Percentiles rank a stretch among this genome's conserved stretches.
These are phyloP conservation scores for Ogataea ganodermae DNA, from an alignment of 805 yeast species.

Conservation along the genomic window DNA sequence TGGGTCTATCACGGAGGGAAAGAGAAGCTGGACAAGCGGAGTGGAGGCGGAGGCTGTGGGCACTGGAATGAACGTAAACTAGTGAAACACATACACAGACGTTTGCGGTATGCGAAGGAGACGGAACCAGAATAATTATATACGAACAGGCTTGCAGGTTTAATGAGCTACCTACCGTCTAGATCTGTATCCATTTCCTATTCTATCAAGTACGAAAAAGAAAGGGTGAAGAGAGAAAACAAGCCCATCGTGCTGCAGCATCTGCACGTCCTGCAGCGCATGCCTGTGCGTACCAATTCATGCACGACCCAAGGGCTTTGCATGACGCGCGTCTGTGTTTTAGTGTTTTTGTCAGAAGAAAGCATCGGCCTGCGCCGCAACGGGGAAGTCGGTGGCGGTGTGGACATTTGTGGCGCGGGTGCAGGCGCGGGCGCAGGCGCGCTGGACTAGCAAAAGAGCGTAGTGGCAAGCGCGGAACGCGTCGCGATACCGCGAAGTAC, in stretches of 20 bases:
- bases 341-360: not conserved
- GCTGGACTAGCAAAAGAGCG: too few relatives aligned
- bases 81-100: not conserved
- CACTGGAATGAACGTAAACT: not conserved
- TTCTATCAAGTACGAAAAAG: conserved; percentile 8
- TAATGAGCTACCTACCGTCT: conserved; percentile 2
- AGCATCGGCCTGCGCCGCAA: not conserved
- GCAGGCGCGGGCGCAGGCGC: too few relatives aligned
- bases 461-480: too few relatives aligned
- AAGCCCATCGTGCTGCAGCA: conserved; percentile 3
- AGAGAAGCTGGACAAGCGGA: too few relatives aligned
- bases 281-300: not conserved
- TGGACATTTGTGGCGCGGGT: not conserved
- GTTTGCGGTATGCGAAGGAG: not conserved
- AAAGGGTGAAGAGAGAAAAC: conserved; percentile 2
- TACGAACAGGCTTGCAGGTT: conserved; percentile 4
- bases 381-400: not conserved
- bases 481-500: too few relatives aligned
- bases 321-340: not conserved
- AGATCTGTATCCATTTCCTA: conserved; percentile 6
- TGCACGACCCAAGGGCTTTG: not conserved
- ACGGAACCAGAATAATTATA: not conserved
- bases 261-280: conserved; percentile 1
- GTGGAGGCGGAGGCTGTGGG: too few relatives aligned
- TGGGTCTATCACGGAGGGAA: too few relatives aligned